These are phyloP conservation scores for Meredithiella fracta DNA, from an alignment of 2,329 filamentous ascomycete species.

Conservation along the genomic window DNA sequence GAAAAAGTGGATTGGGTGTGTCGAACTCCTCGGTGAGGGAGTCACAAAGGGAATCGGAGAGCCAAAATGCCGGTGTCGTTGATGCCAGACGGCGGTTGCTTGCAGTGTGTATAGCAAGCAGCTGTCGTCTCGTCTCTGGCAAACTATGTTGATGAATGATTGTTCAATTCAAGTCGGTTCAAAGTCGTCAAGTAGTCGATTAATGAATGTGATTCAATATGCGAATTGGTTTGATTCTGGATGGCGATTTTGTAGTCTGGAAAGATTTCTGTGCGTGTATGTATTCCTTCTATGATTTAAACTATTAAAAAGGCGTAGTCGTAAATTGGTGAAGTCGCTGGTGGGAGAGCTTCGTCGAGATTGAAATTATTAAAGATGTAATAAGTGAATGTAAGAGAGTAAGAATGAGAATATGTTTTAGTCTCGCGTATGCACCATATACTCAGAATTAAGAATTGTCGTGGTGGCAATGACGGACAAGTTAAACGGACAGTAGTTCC, in stretches of 20 bases:
- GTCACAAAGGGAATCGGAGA: constrained; percentile 15
- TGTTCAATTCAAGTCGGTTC: no score
- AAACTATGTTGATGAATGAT: neutral
- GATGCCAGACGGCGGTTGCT: constrained; percentile 1
- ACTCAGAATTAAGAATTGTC: neutral
- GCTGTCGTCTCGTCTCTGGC: neutral
- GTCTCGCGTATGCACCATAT: neutral
- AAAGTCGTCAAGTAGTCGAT: neutral
- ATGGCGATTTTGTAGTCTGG: no score
- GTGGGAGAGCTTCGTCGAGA: neutral
- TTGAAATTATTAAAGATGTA: neutral
- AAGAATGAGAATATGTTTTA: neutral
- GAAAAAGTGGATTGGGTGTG: constrained; percentile 9
- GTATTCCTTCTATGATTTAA: no score
- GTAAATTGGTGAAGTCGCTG: neutral
- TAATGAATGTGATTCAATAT: neutral
- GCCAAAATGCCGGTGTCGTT: neutral
- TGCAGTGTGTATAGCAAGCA: constrained; percentile 1
- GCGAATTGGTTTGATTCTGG: no score
- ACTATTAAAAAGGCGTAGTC: no score
- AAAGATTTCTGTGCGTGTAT: no score
- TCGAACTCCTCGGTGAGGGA: constrained; percentile 14
- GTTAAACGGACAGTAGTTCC: neutral
- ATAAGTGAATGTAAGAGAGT: neutral
- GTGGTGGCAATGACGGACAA: neutral